A percentile compares a stretch with the other conserved stretches of the same genome.
These are phyloP conservation scores for Yarrowia alimentaria DNA, from an alignment of 805 yeast genomes.

Conservation along the genomic window DNA sequence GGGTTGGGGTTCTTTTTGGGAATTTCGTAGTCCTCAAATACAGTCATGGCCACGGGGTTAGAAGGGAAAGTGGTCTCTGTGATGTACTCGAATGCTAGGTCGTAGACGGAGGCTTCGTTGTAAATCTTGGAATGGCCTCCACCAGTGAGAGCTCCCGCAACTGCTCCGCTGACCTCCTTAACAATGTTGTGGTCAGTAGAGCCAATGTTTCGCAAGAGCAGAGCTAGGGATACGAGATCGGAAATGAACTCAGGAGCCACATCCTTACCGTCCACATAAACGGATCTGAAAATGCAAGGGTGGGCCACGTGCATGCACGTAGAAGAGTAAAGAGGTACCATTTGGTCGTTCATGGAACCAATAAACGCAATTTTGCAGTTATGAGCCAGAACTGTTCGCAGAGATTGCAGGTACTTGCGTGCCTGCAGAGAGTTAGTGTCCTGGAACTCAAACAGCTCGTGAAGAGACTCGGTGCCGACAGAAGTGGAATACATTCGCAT, in stretches of 20 bases:
- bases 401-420: slow-evolving; percentile 62
- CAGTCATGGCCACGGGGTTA: slow-evolving; percentile 34
- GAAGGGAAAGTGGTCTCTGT: slow-evolving; percentile 67
- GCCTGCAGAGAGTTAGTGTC: slow-evolving; percentile 71
- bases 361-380: slow-evolving; percentile 78
- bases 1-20: slow-evolving; percentile 68
- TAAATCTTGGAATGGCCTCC: slow-evolving; percentile 93
- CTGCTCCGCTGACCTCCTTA: slow-evolving; percentile 71
- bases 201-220: slow-evolving; percentile 73
- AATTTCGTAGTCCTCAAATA: slow-evolving; percentile 49
- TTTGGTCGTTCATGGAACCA: slow-evolving; percentile 89
- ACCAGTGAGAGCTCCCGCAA: slow-evolving; percentile 91
- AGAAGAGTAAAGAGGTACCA: slow-evolving; percentile 90
- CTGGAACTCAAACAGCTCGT: slow-evolving; percentile 86
- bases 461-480: slow-evolving; percentile 81
- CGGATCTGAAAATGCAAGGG: slow-evolving; percentile 86
- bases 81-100: slow-evolving; percentile 69
- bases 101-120: slow-evolving; percentile 81
- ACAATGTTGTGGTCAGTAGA: slow-evolving; percentile 81
- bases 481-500: slow-evolving; percentile 80
- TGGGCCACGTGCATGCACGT: slow-evolving; percentile 78
- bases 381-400: slow-evolving; percentile 60
- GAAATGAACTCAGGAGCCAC: slow-evolving; percentile 77
- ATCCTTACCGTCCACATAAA: slow-evolving; percentile 80
- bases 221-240: slow-evolving; percentile 68